A percentile compares a stretch with the other conserved stretches of the same genome.
These are phyloP conservation scores for Aspergillus melleus DNA, from an alignment of 2,329 filamentous ascomycete genomes.

Conservation along the genomic window DNA sequence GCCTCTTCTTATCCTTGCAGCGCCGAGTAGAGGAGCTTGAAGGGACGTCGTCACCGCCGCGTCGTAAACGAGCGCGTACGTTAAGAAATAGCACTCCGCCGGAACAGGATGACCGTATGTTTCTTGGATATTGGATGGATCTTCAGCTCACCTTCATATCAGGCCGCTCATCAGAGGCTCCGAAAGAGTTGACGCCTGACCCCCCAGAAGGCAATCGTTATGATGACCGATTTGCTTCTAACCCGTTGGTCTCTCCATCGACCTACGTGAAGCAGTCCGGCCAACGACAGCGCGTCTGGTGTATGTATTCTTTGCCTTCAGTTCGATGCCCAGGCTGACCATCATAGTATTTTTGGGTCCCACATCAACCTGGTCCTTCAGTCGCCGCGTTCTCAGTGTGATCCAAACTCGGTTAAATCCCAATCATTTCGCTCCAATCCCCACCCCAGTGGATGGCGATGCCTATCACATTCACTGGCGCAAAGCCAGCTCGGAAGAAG, in stretches of 20 bases:
- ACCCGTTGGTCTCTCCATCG: slow-evolving; percentile 30
- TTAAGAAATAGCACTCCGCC: slow-evolving; percentile 2
- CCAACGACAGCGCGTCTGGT: slow-evolving; percentile 13
- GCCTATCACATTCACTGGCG: slow-evolving; percentile 53
- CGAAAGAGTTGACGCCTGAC: slow-evolving; percentile 6
- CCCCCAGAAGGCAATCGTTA: slow-evolving; percentile 11
- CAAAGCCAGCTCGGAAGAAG: slow-evolving; percentile 35
- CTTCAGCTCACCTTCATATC: not conserved
- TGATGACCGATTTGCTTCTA: slow-evolving; percentile 31
- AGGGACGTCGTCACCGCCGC: slow-evolving; percentile 10
- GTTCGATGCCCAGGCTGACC: not conserved
- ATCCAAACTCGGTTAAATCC: slow-evolving; percentile 48
- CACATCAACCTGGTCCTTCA: slow-evolving; percentile 58
- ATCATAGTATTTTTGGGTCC: slow-evolving; percentile 51
- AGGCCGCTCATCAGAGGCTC: slow-evolving; percentile 3
- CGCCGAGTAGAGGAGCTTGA: slow-evolving; percentile 20
- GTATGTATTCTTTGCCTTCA: slow-evolving; percentile 7
- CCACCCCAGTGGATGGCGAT: slow-evolving; percentile 49
- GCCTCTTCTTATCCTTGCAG: slow-evolving; percentile 19
- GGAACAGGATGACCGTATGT: not conserved
- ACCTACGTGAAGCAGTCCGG: slow-evolving; percentile 24
- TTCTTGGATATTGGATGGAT: not conserved
- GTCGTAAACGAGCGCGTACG: slow-evolving; percentile 12
- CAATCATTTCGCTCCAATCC: slow-evolving; percentile 37
- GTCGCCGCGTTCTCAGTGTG: slow-evolving; percentile 48